Conservation (phyloP, 192 early-diverging fungal genomes). For the Linnemannia zychae region DNA sequence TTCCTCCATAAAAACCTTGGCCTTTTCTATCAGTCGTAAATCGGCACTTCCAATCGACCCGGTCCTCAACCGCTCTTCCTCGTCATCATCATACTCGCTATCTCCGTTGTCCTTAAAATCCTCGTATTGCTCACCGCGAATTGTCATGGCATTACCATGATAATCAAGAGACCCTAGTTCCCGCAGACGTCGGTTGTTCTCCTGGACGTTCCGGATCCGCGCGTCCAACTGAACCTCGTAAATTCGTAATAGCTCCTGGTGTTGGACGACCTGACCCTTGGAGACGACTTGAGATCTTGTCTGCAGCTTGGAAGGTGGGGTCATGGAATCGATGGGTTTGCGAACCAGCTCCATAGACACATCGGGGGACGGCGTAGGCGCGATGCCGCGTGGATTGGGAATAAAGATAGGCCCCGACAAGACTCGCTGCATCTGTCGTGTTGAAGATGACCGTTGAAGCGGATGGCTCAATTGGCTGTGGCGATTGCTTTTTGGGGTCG, state of each 20-base stretch:
- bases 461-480: background rate
- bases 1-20: slow-evolving; percentile 19
- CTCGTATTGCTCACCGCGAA: background rate
- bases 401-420: slow-evolving; percentile 35
- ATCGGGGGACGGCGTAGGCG: slow-evolving; percentile 40
- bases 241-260: slow-evolving; percentile 11
- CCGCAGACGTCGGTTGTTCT: slow-evolving; percentile 31
- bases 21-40: slow-evolving; percentile 20
- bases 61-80: slow-evolving; percentile 6
- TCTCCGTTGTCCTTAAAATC: background rate
- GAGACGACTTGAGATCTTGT: background rate
- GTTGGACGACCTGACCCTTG: background rate
- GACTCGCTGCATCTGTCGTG: slow-evolving; percentile 5
- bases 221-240: slow-evolving; percentile 37
- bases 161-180: slow-evolving; percentile 21
- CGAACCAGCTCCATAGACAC: slow-evolving; percentile 28
- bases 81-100: background rate
- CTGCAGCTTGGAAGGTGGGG: background rate
- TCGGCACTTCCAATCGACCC: background rate
- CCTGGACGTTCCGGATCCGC: slow-evolving; percentile 18
- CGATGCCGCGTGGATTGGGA: slow-evolving; percentile 48
- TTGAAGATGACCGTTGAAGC: slow-evolving; percentile 1
- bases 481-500: background rate
- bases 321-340: background rate
- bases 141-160: background rate